phyloP scores from a whole-genome alignment of 495 filamentous ascomycete genomes.

The Penicillium paradoxum region DNA sequence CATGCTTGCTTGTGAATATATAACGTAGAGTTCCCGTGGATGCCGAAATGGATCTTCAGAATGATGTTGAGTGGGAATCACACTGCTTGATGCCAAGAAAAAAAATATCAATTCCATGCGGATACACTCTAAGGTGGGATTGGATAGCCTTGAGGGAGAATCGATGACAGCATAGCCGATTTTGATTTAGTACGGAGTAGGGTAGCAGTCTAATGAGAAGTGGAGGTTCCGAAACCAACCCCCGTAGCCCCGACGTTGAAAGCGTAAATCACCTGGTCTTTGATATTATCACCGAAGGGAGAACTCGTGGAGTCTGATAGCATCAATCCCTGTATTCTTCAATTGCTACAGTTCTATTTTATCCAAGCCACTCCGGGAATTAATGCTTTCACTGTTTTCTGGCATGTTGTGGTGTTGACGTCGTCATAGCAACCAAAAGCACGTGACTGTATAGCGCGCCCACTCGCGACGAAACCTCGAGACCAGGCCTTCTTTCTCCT shows the following conservation, averaged over 20 bases:
- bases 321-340: too few relatives aligned
- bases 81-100: too few relatives aligned
- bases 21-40: too few relatives aligned
- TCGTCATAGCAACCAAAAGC: conserved; percentile 18
- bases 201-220: neutral
- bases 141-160: neutral
- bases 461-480: conserved; percentile 21
- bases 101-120: too few relatives aligned
- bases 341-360: neutral
- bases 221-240: neutral
- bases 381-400: neutral
- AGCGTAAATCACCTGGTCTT: too few relatives aligned
- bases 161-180: neutral
- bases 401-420: conserved; percentile 17
- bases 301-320: too few relatives aligned
- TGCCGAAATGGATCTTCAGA: too few relatives aligned
- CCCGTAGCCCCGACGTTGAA: neutral
- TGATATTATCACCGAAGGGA: neutral
- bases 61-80: too few relatives aligned
- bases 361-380: neutral
- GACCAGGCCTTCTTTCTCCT: conserved; percentile 12
- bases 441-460: conserved; percentile 19
- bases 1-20: too few relatives aligned
- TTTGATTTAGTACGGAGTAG: neutral
- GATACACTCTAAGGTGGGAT: neutral